Base-by-base conservation (phyloP, 345 rosid genomes). In the Lumnitzera littorea region DNA sequence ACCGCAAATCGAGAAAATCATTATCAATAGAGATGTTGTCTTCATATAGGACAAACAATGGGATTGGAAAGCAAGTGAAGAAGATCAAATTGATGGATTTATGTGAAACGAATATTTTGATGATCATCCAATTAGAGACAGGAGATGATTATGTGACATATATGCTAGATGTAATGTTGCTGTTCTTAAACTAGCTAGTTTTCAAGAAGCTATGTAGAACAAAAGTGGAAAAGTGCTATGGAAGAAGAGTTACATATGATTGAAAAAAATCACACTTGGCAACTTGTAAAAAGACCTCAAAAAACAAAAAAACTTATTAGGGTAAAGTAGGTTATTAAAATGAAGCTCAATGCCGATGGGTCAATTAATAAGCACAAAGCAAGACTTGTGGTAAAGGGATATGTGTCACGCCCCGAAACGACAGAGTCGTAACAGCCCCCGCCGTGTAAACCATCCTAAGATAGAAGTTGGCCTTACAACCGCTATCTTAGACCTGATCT, bases 61-160 rank as follows among this genome's bases (percentile, higher is more conserved):
- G 65, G 51, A 13, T 13, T 60, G 23, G 54, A 56, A 29, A 29
- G 36, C 36, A 29, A 29, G 36, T 29, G 36, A 29, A 29, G 36
- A 29, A 29, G 36, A 29, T 6, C 36, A 29, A 29, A 3, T 29
- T 29, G 36, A 6, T 29, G 36, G 7, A 29, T 29, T 29, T 29
- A 29, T 29, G 36, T 29, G 0, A 29, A 29, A 29, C 7, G 36
- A 29, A 3, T 3, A 29, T 29, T 3, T 31, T 15, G 13, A 48
- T 24, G 58, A 66, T 58, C 58, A 51, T 5, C 14, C 41, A 66
- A 50, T 54, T 14, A 15, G 51, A 24, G 65, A 59, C 51, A 60
- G 16, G 0, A 52, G 60, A 36, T 5, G 48, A 15, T 53, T 67
- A 9, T 51, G 17, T 48, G 57, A 50, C 10, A 29, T 62, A 7